Evolutionary conservation across 2,329 filamentous ascomycete species (phyloP).

Genomic region (Trichoderma guizhouense): DNA sequence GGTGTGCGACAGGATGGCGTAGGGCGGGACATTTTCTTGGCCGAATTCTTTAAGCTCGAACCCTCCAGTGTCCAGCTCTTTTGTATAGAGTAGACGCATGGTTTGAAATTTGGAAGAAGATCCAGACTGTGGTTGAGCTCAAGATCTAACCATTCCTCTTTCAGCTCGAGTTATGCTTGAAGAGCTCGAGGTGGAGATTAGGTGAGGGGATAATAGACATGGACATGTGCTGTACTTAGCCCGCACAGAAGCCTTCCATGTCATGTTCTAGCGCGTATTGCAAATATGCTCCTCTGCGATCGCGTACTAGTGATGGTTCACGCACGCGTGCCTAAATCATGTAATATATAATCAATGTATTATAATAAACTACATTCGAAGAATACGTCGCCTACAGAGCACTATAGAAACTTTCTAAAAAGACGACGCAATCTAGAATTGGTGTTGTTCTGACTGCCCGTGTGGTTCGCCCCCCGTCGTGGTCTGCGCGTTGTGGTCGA

Average conservation of each 20-base stretch:
- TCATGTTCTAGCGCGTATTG: background rate
- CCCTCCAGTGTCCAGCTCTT: background rate
- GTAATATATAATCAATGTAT: background rate
- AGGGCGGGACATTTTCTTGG: background rate
- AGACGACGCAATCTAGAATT: too few species aligned
- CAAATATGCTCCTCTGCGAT: background rate
- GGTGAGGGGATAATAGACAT: background rate
- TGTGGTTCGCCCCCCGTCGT: too few species aligned
- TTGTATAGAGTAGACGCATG: background rate
- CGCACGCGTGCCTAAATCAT: background rate
- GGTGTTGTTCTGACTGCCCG: too few species aligned
- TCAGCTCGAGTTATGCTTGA: background rate
- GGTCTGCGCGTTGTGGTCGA: too few species aligned
- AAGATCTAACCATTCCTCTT: background rate
- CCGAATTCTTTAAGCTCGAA: background rate
- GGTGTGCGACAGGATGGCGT: slow-evolving; percentile 2
- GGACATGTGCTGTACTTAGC: background rate
- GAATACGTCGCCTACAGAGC: too few species aligned
- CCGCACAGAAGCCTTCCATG: background rate
- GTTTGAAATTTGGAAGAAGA: background rate
- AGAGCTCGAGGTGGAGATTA: background rate
- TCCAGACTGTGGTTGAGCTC: background rate
- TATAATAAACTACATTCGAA: too few species aligned
- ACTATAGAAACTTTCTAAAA: too few species aligned
- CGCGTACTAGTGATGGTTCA: background rate